Evolutionary conservation across 116 monocot species (phyloP), one percentile per base, ranked within the genome.

Genomic region (Dioscorea cayenensis): DNA sequence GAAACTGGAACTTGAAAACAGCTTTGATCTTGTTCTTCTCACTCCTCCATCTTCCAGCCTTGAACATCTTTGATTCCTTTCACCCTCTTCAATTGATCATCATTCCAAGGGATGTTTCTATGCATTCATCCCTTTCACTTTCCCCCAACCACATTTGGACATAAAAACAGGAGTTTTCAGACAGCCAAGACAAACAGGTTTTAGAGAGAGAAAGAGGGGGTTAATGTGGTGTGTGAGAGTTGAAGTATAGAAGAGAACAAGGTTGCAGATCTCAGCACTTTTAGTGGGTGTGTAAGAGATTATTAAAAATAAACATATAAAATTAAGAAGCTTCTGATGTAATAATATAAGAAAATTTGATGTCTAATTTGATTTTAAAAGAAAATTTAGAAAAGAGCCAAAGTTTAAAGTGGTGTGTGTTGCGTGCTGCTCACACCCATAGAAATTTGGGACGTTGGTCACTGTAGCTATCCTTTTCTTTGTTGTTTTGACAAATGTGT

Each of bases 1-100:
- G 83, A 69, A 97, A 90, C 73, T 86, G 88, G 71, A 93, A 71
- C 62, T 76, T 90, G 90, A 97, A 97, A 50, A 84, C 90, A 19
- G 80, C 86, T 71, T 89, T 93, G 84, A 83, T 86, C 86, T 80
- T 92, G 90, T 79, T 92, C 84, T 81, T 88, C 74, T 90, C 90
- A 78, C 81, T 81, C 79, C 89, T 79, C 97, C 97, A 90, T 85
- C 84, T 80, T 7, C 73, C 77, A 64, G 79, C 71, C 71, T 86
- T 97, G 78, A 93, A 93, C 97, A 97, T 97, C 69, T 83, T 84
- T 32, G 72, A 62, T n/a, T 38, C 8, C 9, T 7, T 12, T 62
- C 32, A 10, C 43, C 43, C 6, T 4, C 64, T 36, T 75, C 79
- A 82, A 28, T 59, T 18, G 66, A 19, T 28, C 82, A 36, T 49